phyloP scores from a whole-genome alignment of 2,329 filamentous ascomycete genomes.

The Fusarium hostae region DNA sequence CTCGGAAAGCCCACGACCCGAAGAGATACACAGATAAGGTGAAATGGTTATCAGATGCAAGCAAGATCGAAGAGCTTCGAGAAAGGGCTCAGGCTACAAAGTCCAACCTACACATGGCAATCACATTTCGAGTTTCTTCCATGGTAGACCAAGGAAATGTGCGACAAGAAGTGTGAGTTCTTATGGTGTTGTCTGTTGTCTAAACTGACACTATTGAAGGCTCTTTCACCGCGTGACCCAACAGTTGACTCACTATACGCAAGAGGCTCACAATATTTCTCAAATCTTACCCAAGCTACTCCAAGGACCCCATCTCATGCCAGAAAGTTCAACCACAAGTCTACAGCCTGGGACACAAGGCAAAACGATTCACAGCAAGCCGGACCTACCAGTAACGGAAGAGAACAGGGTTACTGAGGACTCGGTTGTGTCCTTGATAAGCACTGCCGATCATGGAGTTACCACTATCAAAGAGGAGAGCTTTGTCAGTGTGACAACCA shows the following conservation, averaged over 20 bases:
- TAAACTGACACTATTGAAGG: not conserved
- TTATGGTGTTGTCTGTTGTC: fast-evolving
- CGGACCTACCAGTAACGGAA: fast-evolving
- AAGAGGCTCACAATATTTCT: fast-evolving
- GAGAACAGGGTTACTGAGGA: fast-evolving
- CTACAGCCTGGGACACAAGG: fast-evolving
- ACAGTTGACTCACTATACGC: not conserved
- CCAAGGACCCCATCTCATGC: fast-evolving
- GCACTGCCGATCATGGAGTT: fast-evolving
- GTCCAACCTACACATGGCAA: not conserved
- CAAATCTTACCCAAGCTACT: fast-evolving
- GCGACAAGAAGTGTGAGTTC: slow-evolving; percentile 19
- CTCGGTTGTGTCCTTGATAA: fast-evolving
- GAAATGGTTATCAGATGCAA: slow-evolving; percentile 15
- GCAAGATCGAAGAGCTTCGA: slow-evolving; percentile 9
- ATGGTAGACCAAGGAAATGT: slow-evolving; percentile 4
- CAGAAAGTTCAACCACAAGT: fast-evolving
- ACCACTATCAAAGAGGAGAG: not conserved
- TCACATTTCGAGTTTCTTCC: not conserved
- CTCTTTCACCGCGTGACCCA: not conserved
- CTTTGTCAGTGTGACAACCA: not conserved
- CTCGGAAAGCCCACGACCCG: not conserved
- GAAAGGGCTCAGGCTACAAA: slow-evolving; percentile 13
- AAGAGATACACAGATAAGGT: slow-evolving; percentile 8
- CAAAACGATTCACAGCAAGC: fast-evolving